Base-by-base conservation (phyloP, 1,284 basidiomycete genomes). In the Anthracocystis panici-leucophaei region DNA sequence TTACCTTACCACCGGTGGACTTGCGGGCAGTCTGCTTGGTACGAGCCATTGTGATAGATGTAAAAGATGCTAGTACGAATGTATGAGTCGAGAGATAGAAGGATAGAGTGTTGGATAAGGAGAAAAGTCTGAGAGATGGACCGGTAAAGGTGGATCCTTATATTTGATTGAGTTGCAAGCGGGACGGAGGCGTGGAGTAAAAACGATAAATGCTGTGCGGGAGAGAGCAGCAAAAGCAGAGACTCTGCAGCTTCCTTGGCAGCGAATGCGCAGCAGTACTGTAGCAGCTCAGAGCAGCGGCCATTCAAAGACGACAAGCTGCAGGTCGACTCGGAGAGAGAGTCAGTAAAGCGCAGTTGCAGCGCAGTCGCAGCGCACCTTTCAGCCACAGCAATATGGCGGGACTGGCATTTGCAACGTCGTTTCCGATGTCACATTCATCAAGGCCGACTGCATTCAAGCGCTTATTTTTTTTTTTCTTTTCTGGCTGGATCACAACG, bases 11-110 rank as follows among this genome's bases (percentile, higher is more conserved):
- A 89, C 92, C 91, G 78, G 93, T 94, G 56, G 93, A 92, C 87
- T 92, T 92, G 87, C 91, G 91, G 73, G 91, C 91, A 78, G 92
- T 93, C 88, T 93, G 92, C 88, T 92, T 85, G 35, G 83, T 85
- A 53, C 83, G 81, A 59, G 83, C 83, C 83, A 84, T 83, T 61
- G 62, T 77, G 74, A 60, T 41, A 58, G 69, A 60, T 57, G 49
- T 33, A 60, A 27, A 27, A 7, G 25, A 33, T 44, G 45, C 35
- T 52, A 57, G 70, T 73, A 67, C 70, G 29, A 58, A 48, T 44
- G 62, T 60, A 72, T 57, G 45, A 61, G 64, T 48, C 18, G 41
- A 52, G 20, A n/a, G 27, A n/a, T 29, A 33, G 65, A 66, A 20
- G 42, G 59, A 65, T 56, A 68, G 52, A 53, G 54, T 60, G 54